These are phyloP conservation scores for Pseudonitzschia multistriata DNA, from an alignment of 108 stramenopile species.

Conservation along the genomic window DNA sequence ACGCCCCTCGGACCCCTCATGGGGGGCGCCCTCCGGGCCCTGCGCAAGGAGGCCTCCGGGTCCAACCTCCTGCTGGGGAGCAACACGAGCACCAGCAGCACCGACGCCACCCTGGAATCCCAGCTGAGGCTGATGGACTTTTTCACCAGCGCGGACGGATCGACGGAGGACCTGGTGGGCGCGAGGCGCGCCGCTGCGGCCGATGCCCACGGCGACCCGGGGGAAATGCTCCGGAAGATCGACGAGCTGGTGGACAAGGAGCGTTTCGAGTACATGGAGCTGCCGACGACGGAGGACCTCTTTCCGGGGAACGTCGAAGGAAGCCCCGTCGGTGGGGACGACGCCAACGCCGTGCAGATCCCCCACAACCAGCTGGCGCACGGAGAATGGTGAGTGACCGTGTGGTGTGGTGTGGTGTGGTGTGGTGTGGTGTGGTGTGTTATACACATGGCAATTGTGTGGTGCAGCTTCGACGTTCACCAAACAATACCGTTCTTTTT, in stretches of 20 bases:
- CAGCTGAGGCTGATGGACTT: constrained; percentile 65
- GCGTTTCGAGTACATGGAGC: constrained; percentile 34
- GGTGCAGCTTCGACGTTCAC: no score
- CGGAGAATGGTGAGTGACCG: constrained; percentile 51
- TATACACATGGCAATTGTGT: no score
- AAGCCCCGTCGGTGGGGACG: background rate
- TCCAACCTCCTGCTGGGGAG: background rate
- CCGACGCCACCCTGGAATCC: constrained; percentile 39
- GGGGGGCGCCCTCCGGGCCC: constrained; percentile 20
- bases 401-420: no score
- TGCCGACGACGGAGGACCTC: constrained; percentile 10
- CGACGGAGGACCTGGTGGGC: constrained; percentile 73
- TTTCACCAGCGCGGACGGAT: constrained; percentile 59
- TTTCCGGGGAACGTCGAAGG: background rate
- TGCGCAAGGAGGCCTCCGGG: background rate
- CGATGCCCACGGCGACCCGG: constrained; percentile 37
- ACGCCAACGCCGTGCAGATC: constrained; percentile 27
- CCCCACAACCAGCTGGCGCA: constrained; percentile 49
- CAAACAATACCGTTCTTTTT: no score
- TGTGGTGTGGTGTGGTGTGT: no score
- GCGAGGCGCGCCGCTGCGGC: constrained; percentile 42
- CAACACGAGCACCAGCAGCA: background rate
- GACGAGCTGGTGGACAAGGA: constrained; percentile 36
- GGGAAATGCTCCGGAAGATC: constrained; percentile 33
- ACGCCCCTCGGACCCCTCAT: constrained; percentile 22